Evolutionary conservation across 73 alveolate genomes (phyloP).

Genomic region (Durusdinium trenchii): DNA sequence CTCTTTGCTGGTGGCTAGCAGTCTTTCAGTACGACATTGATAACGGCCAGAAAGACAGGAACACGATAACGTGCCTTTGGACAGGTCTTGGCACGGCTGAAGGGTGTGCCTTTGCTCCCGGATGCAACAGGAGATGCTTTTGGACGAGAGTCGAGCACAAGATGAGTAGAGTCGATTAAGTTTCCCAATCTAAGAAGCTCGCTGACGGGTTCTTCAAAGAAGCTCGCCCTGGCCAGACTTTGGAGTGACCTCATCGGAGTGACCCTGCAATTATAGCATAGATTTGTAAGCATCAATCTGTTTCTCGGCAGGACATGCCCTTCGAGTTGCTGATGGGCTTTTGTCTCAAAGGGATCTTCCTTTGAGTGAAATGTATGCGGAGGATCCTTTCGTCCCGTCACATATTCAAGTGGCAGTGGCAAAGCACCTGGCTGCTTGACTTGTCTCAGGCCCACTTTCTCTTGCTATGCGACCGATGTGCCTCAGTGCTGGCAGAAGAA

Average conservation of each 20-base stretch:
- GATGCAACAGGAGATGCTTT: not conserved
- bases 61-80: not conserved
- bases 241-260: too few species aligned
- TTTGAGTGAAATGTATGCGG: not conserved
- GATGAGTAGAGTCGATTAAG: too few species aligned
- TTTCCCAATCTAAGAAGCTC: too few species aligned
- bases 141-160: too few species aligned
- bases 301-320: not conserved
- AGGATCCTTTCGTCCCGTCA: not conserved
- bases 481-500: constrained; percentile 27
- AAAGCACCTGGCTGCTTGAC: not conserved
- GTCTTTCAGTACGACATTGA: too few species aligned
- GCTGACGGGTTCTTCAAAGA: too few species aligned
- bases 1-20: too few species aligned
- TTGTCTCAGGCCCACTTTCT: not conserved
- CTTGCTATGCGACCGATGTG: constrained; percentile 31
- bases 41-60: not conserved
- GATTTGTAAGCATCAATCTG: not conserved
- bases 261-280: not conserved
- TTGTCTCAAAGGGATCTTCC: not conserved
- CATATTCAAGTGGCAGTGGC: not conserved
- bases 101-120: constrained; percentile 31
- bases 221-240: too few species aligned
- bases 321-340: constrained; percentile 46
- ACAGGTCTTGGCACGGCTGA: constrained; percentile 27